Evolutionary conservation across 176 grass and related monocot genomes (phyloP), one percentile per base, ranked within the genome.

Genomic region (Ensete glaucum): DNA sequence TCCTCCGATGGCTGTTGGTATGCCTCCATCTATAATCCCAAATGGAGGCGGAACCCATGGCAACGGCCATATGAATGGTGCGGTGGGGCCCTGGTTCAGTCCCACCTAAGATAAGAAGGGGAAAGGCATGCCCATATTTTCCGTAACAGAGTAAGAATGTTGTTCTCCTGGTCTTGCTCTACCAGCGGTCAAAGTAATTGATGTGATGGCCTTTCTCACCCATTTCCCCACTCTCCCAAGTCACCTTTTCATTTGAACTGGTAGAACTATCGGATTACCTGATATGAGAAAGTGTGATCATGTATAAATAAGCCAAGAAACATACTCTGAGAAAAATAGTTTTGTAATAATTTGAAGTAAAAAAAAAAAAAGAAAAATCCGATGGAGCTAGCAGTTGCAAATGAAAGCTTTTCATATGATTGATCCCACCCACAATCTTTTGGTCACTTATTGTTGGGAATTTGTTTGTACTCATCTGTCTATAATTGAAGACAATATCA

Each of bases 371-470:
- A 79, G 72, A 67, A 73, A 72, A 71, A 79, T 57, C 83, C 81
- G 85, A 88, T 85, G 81, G 85, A 85, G 74, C 83, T 91, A 88
- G 65, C 85, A 83, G 85, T 68, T 81, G 69, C 74, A 83, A 88
- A 81, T 85, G 82, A 65, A 81, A 81, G 78, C 3, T 77, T 50
- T 65, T 54, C 23, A 24, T 26, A 48, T 1, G 48, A 50, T 70
- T 51, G 43, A 9, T 21, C 15, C 48, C 62, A 11, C 67, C 48
- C 62, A 11, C 67, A 70, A 16, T 70, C 17, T 70, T 20, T 70
- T 51, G 34, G 67, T 20, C 51, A 10, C 34, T 43, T 43, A 43
- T 43, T 43, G 34, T 43, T 43, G 34, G 0, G 34, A 43, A 5
- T 43, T 43, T 43, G 4, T 43, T 43, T 43, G 34, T 43, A 43